Conservation (phyloP, 805 yeast species). For the Ogataea saltuana region DNA sequence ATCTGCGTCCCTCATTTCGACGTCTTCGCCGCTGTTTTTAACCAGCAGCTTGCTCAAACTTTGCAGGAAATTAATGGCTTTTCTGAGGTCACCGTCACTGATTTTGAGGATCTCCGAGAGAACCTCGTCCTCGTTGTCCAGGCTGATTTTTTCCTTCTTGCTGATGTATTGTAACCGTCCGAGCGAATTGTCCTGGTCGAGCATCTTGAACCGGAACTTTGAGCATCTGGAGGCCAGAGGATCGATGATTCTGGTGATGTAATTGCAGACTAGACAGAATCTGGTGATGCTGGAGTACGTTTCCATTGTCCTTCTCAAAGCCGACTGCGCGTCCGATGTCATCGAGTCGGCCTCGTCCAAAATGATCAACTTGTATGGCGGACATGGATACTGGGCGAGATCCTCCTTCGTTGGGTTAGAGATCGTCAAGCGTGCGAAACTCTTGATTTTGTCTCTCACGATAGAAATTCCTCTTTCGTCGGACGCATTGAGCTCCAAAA, state of each 20-base stretch:
- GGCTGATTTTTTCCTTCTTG: conserved; percentile 42
- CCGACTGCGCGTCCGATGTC: conserved; percentile 96
- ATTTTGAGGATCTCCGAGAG: conserved; percentile 66
- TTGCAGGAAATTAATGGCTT: conserved; percentile 87
- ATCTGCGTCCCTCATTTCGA: conserved; percentile 28
- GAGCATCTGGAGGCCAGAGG: conserved; percentile 97
- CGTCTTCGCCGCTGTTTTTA: conserved; percentile 35
- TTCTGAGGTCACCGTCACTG: conserved; percentile 88
- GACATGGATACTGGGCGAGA: conserved; percentile 80
- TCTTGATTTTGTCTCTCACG: conserved; percentile 81
- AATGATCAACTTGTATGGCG: conserved; percentile 91
- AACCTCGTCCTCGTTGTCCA: conserved; percentile 54
- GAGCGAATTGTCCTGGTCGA: conserved; percentile 72
- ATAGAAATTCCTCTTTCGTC: conserved; percentile 90
- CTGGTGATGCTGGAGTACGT: conserved; percentile 86
- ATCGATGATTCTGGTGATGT: conserved; percentile 93
- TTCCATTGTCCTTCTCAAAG: conserved; percentile 92
- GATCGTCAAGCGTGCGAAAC: conserved; percentile 81
- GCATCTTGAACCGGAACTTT: conserved; percentile 83
- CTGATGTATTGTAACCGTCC: conserved; percentile 64
- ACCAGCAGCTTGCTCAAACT: conserved; percentile 65
- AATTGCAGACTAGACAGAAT: conserved; percentile 93
- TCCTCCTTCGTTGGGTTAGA: conserved; percentile 77
- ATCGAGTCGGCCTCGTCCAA: conserved; percentile 96
- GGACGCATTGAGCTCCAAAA: conserved; percentile 82